Base-by-base conservation (phyloP, 257 asterid genomes). In the Plantago ovata region DNA sequence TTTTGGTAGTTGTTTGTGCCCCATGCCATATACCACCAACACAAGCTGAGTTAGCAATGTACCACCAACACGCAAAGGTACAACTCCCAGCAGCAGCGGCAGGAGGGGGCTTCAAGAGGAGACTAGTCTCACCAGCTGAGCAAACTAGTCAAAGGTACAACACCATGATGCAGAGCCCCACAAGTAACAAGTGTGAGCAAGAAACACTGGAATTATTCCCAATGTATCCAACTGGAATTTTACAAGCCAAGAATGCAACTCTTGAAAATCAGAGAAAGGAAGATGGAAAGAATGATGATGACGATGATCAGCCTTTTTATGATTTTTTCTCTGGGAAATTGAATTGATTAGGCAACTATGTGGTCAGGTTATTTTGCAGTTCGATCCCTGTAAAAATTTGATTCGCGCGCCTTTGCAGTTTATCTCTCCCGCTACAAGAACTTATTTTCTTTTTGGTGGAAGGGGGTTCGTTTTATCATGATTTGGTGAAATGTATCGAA, bases 121-220 rank as follows among this genome's bases (percentile, higher is more conserved):
- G 69, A 66, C 54, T 70, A 59, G 42, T 49, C 58, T 67, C 76
- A 55, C 74, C 68, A 61, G 15, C 1, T 4, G 63, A 45, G 59
- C 49, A 38, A 18, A 39, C 63, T 3, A 32, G 21, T 24, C 72
- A 62, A 66, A 71, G 61, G 68, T 58, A 64, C 66, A 74, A 69
- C 63, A 71, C 66, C 71, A 47, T 61, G 33, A 58, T 62, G 71
- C 68, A 58, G 3, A 20, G 56, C 1, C 38, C 58, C 22, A 52
- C 41, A 32, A 46, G 49, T 54, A 53, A 10, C 9, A 57, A 54
- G 13, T 28, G 33, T 54, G 61, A 64, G 44, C 82, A 81, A 70
- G 81, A 83, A 67, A 89, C 97, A 23, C 76, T 89, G 75, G 83
- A 89, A 49, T 79, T 86, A 39, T 89, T 89, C 58, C 97, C 97